phyloP scores from a whole-genome alignment of 495 filamentous ascomycete genomes.

The Tuber aestivum region DNA sequence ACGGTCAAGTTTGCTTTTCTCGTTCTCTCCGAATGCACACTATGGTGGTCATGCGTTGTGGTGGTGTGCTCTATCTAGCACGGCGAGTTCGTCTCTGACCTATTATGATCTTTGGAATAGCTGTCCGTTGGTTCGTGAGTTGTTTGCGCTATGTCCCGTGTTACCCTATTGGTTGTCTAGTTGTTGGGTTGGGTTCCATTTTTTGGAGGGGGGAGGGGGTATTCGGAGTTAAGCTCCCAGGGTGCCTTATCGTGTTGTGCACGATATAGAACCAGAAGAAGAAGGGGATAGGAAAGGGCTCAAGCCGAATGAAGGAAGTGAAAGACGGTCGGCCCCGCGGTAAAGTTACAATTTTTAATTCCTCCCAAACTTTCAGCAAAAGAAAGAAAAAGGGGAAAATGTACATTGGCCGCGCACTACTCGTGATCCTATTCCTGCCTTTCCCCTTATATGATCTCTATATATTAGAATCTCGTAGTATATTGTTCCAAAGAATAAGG shows the following conservation, averaged over 20 bases:
- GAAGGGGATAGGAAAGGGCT: no score
- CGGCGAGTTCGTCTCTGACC: no score
- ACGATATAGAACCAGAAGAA: neutral
- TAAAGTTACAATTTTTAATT: neutral
- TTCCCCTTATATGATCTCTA: neutral
- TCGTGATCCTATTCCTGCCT: neutral
- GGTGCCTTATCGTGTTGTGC: neutral
- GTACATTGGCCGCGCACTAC: neutral
- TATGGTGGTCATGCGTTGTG: no score
- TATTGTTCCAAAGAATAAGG: neutral
- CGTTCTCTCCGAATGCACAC: no score
- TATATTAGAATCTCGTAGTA: neutral
- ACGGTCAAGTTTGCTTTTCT: no score
- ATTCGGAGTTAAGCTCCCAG: neutral
- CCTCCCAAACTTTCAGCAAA: neutral
- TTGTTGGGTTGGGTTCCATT: neutral
- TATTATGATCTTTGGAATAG: no score
- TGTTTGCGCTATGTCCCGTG: no score
- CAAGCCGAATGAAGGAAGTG: neutral
- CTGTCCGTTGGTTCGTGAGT: no score
- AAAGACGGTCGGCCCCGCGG: neutral
- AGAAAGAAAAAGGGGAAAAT: neutral
- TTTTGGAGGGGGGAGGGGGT: neutral
- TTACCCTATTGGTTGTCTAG: no score
- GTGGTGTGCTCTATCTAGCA: no score